Conservation (phyloP, 305 asterid genomes). For the Petunia hybrid region DNA sequence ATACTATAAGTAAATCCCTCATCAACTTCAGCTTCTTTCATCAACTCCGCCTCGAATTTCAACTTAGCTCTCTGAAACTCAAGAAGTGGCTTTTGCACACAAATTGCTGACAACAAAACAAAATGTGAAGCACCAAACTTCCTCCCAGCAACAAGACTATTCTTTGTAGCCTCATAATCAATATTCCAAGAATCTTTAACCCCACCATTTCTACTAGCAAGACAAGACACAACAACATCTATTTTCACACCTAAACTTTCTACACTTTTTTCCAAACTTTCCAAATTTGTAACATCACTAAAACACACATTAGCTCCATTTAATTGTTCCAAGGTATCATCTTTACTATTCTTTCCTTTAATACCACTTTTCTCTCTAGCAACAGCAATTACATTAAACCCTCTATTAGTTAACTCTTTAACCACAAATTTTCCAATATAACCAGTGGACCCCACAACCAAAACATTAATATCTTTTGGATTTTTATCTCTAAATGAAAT, state of each 20-base stretch:
- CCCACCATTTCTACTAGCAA: slow-evolving; percentile 94
- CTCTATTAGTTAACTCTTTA: slow-evolving; percentile 70
- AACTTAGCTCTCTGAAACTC: slow-evolving; percentile 92
- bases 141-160: slow-evolving; percentile 78
- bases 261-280: slow-evolving; percentile 60
- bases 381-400: slow-evolving; percentile 83
- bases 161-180: slow-evolving; percentile 91
- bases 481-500: slow-evolving; percentile 67
- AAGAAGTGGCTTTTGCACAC: slow-evolving; percentile 97
- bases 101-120: slow-evolving; percentile 85
- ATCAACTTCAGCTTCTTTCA: slow-evolving; percentile 57
- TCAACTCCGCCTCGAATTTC: slow-evolving; percentile 81
- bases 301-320: slow-evolving; percentile 75
- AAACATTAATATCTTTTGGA: slow-evolving; percentile 71
- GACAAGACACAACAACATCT: slow-evolving; percentile 94
- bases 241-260: slow-evolving; percentile 56
- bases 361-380: slow-evolving; percentile 90
- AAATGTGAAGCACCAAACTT: slow-evolving; percentile 86
- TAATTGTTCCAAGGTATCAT: slow-evolving; percentile 62
- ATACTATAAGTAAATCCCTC: slow-evolving; percentile 71
- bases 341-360: slow-evolving; percentile 69
- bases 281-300: slow-evolving; percentile 79
- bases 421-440: slow-evolving; percentile 92
- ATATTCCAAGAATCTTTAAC: slow-evolving; percentile 92
- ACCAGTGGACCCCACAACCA: slow-evolving; percentile 93